These are phyloP conservation scores for Monilinia fructigena DNA, from an alignment of 2,329 filamentous ascomycete genomes.

Conservation along the genomic window DNA sequence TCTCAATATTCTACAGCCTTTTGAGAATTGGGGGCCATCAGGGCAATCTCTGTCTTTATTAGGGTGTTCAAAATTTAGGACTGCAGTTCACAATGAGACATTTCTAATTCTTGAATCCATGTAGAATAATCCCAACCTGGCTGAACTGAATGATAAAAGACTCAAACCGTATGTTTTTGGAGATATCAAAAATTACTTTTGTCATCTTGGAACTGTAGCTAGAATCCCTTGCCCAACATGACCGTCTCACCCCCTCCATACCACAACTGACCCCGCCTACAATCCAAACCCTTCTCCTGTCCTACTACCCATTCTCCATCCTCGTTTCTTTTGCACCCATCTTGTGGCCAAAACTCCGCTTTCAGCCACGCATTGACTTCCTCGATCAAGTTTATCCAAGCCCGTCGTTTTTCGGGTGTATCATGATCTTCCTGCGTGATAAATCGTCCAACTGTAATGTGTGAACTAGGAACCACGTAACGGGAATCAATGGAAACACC, in stretches of 20 bases:
- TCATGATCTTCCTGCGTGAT: conserved; percentile 65
- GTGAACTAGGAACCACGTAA: conserved; percentile 86
- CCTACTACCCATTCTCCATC: conserved; percentile 83
- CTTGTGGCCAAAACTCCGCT: conserved; percentile 65
- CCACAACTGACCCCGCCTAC: conserved; percentile 75
- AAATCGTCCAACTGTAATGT: conserved; percentile 84
- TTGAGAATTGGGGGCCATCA: background rate
- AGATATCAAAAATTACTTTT: background rate
- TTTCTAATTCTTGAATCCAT: background rate
- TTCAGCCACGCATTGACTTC: conserved; percentile 74
- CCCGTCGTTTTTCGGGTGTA: conserved; percentile 49
- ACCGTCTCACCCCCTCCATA: conserved; percentile 81
- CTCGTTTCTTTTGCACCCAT: conserved; percentile 42
- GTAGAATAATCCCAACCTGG: background rate
- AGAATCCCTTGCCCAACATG: conserved; percentile 61
- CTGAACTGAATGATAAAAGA: background rate
- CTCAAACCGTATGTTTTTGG: background rate
- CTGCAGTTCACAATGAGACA: background rate
- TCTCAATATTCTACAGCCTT: background rate
- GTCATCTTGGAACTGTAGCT: background rate
- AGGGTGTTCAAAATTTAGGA: background rate
- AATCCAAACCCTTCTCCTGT: conserved; percentile 76
- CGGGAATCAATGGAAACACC: conserved; percentile 72
- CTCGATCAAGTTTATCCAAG: conserved; percentile 70
- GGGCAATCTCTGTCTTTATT: background rate